Base-by-base conservation (phyloP, 768 basidiomycete species). In the Termitomyces sp. region DNA sequence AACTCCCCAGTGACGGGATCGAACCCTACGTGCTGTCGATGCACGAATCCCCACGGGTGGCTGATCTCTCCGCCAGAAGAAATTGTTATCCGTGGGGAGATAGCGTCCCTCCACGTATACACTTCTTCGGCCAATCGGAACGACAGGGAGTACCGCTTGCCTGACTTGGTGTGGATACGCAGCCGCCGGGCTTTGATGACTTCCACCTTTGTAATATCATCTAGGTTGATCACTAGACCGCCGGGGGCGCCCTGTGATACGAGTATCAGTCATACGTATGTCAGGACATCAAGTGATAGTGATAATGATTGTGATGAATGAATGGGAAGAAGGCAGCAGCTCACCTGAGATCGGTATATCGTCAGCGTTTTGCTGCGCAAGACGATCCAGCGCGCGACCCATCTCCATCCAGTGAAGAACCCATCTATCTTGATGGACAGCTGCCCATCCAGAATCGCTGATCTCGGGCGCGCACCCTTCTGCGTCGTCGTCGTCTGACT, bases 361-460 rank as follows among this genome's bases (percentile, higher is more conserved):
- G 80, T 79, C 34, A 95, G 71, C 30, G 82, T 75, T 57, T 83
- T 77, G 33, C 85, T 86, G 58, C 82, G 84, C 59, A 95, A 74
- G 7, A 90, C 80, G 45, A 93, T 71, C 86, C 87, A 93, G 62
- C 87, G 84, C 67, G 86, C 84, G 65, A 82, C 80, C 83, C 91
- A 93, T 48, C 90, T 75, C 76, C 87, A 89, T 54, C 87, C 85
- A 13, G 85, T 82, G 54, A 93, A 81, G 12, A 71, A 53, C 0
- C 89, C 88, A 56, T 89, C 86, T 67, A 90, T 89, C 76, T 91
- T 93, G 64, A 91, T 76, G 63, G 79, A 80, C 55, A 86, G 87
- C 44, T 73, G 74, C 26, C 85, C 92, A 52, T 78, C 77, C 26
- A 88, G 73, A 30, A 88, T 69, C 0, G 58, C 81, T 65, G 30